Conservation (phyloP, 192 early-diverging fungal genomes). For the Coemansia biformis region DNA sequence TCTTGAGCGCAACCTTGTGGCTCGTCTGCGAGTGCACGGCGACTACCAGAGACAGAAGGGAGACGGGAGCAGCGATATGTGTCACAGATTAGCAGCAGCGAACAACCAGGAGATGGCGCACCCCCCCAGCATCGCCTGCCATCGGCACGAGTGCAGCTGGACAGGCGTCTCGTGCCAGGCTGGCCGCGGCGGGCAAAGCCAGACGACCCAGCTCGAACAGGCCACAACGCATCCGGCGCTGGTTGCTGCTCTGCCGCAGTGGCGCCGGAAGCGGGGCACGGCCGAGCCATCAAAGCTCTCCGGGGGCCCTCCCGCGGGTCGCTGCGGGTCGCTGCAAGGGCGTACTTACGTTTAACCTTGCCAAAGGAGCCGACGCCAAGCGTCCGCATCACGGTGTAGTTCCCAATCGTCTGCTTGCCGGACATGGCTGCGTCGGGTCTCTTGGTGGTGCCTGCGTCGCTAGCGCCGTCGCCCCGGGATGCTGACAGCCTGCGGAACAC, state of each 20-base stretch:
- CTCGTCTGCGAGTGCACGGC: constrained; percentile 93
- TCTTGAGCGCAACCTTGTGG: constrained; percentile 94
- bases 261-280: too few species aligned
- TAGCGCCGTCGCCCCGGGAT: constrained; percentile 19
- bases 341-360: constrained; percentile 91
- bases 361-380: constrained; percentile 96
- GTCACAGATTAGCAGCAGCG: background rate
- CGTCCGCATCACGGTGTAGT: constrained; percentile 92
- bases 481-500: constrained; percentile 37
- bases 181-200: too few species aligned
- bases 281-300: too few species aligned
- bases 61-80: background rate
- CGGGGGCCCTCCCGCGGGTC: too few species aligned
- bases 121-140: too few species aligned
- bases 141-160: too few species aligned
- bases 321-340: too few species aligned
- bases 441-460: constrained; percentile 6
- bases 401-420: constrained; percentile 64
- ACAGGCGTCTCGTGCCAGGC: too few species aligned
- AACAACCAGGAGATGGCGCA: too few species aligned
- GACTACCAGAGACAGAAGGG: constrained; percentile 54
- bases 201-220: too few species aligned
- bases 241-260: too few species aligned
- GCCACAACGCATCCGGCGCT: too few species aligned
- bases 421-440: constrained; percentile 24